Evolutionary conservation across 2,329 filamentous ascomycete genomes (phyloP).

Genomic region (Camillea tinctor): DNA sequence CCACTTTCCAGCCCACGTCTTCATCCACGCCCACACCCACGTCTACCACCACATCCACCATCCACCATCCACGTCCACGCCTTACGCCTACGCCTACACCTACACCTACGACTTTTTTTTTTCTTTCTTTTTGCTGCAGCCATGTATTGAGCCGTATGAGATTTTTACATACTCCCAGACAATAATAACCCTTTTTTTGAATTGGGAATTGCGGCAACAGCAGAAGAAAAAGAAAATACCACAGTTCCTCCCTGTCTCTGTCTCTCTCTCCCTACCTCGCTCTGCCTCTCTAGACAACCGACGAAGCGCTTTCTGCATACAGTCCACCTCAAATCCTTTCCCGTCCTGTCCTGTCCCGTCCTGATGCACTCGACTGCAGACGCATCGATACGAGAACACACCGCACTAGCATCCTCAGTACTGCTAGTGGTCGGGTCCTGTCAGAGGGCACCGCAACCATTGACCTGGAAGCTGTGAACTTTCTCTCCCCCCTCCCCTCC

Average conservation of each 20-base stretch:
- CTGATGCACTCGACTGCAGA: conserved; percentile 11
- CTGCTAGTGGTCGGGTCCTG: conserved; percentile 15
- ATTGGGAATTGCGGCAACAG: conserved; percentile 3
- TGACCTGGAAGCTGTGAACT: conserved; percentile 1
- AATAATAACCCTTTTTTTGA: no score
- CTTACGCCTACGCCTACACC: conserved; percentile 2
- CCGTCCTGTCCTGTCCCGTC: background rate
- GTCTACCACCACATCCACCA: conserved; percentile 6
- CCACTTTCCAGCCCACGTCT: background rate
- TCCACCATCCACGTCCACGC: background rate
- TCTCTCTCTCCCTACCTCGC: background rate
- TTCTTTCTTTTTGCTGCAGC: conserved; percentile 13
- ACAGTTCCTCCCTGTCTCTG: conserved; percentile 5
- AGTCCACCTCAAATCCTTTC: no score
- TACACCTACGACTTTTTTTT: conserved; percentile 14
- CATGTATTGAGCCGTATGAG: conserved; percentile 17
- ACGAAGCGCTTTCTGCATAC: background rate
- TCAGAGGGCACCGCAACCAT: conserved; percentile 6
- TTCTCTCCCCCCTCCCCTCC: background rate
- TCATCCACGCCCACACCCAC: conserved; percentile 1
- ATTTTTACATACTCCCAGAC: conserved; percentile 17
- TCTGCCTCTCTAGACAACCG: background rate
- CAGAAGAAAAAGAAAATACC: background rate
- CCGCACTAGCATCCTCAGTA: conserved; percentile 11
- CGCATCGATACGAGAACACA: conserved; percentile 5